phyloP scores from a whole-genome alignment of 2,329 filamentous ascomycete genomes.

The Fusarium staphyleae region DNA sequence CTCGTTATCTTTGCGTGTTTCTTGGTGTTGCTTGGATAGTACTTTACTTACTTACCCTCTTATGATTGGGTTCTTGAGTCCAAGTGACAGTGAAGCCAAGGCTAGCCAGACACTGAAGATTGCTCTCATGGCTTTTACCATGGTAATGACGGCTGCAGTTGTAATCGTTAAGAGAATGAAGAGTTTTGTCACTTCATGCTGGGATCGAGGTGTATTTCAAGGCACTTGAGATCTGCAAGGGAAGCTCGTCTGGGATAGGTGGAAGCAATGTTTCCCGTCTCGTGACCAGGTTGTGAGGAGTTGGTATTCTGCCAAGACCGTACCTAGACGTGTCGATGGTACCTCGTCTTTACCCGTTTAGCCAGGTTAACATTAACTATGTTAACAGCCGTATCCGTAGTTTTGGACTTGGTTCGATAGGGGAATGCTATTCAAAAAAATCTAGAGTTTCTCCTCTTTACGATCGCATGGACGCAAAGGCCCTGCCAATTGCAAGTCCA shows the following conservation, averaged over 20 bases:
- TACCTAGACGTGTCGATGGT: not conserved
- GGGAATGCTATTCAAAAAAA: too few species aligned
- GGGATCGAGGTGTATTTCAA: too few species aligned
- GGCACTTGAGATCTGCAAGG: not conserved
- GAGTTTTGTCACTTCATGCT: too few species aligned
- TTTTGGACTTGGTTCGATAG: too few species aligned
- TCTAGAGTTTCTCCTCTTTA: not conserved
- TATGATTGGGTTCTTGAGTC: slow-evolving; percentile 5
- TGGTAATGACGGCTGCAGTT: too few species aligned
- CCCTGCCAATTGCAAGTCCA: slow-evolving; percentile 50
- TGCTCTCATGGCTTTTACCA: not conserved
- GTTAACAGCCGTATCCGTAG: too few species aligned
- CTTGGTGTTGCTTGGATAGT: too few species aligned
- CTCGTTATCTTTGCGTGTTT: not conserved
- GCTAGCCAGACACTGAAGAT: not conserved
- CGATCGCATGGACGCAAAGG: slow-evolving; percentile 12
- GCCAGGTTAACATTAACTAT: too few species aligned
- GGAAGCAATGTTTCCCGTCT: not conserved
- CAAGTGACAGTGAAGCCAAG: not conserved
- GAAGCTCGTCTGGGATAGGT: not conserved
- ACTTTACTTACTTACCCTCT: slow-evolving; percentile 1
- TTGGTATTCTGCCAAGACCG: not conserved
- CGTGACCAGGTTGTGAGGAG: not conserved
- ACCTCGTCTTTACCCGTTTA: not conserved
- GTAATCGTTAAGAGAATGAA: too few species aligned